Conservation (phyloP, 1,139 yeast genomes). For the Barnettozyma hawaiiensis region DNA sequence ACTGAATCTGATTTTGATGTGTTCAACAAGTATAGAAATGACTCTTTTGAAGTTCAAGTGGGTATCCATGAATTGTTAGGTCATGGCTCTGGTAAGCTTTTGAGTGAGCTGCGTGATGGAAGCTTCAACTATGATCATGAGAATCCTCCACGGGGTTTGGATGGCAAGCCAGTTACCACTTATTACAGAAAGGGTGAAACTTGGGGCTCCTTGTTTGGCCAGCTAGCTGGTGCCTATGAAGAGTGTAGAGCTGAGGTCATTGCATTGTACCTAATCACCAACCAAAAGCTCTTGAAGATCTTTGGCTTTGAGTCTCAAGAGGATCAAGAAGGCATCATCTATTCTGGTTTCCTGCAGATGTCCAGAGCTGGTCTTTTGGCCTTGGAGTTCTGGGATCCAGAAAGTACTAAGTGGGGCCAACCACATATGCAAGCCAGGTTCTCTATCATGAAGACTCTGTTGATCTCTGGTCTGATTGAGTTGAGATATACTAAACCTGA, state of each 20-base stretch:
- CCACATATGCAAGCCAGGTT: constrained; percentile 94
- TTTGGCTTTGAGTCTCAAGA: constrained; percentile 57
- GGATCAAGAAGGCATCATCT: constrained; percentile 59
- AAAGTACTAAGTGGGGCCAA: constrained; percentile 81
- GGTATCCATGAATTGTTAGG: constrained; percentile 89
- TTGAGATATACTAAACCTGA: constrained; percentile 44
- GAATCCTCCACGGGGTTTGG: constrained; percentile 52
- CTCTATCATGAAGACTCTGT: constrained; percentile 71
- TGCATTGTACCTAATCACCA: constrained; percentile 73
- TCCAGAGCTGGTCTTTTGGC: constrained; percentile 82
- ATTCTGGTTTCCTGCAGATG: constrained; percentile 71
- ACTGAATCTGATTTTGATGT: constrained; percentile 44
- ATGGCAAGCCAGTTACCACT: constrained; percentile 54
- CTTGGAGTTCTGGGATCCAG: constrained; percentile 83
- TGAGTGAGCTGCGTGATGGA: constrained; percentile 59
- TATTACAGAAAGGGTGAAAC: constrained; percentile 78
- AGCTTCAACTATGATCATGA: constrained; percentile 63
- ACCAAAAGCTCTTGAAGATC: constrained; percentile 58
- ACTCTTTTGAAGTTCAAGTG: constrained; percentile 87
- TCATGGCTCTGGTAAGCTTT: constrained; percentile 85
- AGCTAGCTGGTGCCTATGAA: constrained; percentile 79
- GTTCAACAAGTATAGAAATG: constrained; percentile 69
- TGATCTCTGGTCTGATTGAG: constrained; percentile 57
- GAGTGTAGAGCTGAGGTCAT: constrained; percentile 92
- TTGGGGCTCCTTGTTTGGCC: constrained; percentile 84